These are phyloP conservation scores for Paraurostyla sp. DNA, from an alignment of 73 alveolate species.

Conservation along the genomic window DNA sequence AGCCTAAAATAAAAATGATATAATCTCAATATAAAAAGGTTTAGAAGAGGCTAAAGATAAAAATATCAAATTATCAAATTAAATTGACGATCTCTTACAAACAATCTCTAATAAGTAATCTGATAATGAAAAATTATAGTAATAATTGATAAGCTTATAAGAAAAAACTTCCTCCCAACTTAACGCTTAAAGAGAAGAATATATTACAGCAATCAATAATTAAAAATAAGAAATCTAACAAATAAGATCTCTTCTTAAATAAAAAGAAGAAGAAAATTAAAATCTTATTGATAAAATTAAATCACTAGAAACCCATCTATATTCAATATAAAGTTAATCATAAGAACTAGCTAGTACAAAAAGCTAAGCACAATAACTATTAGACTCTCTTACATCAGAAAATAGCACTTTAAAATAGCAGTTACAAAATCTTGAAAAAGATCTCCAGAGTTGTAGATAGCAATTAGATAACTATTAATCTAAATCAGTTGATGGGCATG, in stretches of 20 bases:
- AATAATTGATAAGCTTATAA: neutral
- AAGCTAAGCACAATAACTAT: neutral
- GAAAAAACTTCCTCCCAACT: neutral
- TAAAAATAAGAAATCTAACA: neutral
- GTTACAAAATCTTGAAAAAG: neutral
- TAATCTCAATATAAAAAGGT: neutral
- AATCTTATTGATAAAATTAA: neutral
- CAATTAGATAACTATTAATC: neutral
- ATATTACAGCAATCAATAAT: neutral
- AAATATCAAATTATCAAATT: neutral
- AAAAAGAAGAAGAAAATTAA: neutral
- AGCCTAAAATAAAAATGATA: neutral
- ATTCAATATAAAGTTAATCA: neutral
- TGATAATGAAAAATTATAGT: neutral
- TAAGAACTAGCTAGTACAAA: neutral
- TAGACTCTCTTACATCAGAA: neutral
- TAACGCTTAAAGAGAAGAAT: conserved; percentile 11
- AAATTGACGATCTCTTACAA: neutral
- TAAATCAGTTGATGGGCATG: neutral
- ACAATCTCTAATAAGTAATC: neutral
- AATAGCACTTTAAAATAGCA: neutral
- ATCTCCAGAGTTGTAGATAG: neutral
- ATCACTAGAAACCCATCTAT: neutral
- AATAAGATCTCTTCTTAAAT: neutral
- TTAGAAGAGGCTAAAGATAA: neutral